phyloP scores from a whole-genome alignment of 768 basidiomycete genomes.

The Candolleomyces eurysporus region DNA sequence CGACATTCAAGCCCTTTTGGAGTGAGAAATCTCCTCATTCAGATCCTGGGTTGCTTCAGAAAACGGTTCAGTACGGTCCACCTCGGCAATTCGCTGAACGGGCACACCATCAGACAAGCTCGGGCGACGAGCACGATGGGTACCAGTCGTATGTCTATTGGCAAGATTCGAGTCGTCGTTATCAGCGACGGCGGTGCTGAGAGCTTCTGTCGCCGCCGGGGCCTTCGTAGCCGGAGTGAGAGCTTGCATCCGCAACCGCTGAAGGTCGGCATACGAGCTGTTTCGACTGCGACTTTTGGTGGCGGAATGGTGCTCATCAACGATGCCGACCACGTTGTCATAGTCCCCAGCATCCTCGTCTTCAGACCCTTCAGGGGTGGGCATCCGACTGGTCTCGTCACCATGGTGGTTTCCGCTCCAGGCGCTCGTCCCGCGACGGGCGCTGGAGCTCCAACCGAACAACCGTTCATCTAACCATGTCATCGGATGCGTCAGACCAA shows the following conservation, averaged over 20 bases:
- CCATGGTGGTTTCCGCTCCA: slow-evolving; percentile 59
- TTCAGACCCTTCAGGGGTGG: slow-evolving; percentile 76
- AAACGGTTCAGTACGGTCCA: slow-evolving; percentile 60
- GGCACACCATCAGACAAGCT: slow-evolving; percentile 66
- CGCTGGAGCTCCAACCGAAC: slow-evolving; percentile 87
- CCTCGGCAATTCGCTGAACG: slow-evolving; percentile 59
- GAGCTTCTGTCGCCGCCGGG: slow-evolving; percentile 1
- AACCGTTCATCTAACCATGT: slow-evolving; percentile 93
- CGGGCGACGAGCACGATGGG: slow-evolving; percentile 52
- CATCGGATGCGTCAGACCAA: slow-evolving; percentile 87
- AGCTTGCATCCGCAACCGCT: slow-evolving; percentile 52
- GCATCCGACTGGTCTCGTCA: slow-evolving; percentile 60
- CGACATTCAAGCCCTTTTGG: slow-evolving; percentile 21
- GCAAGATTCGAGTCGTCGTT: slow-evolving; percentile 45
- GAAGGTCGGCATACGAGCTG: slow-evolving; percentile 81
- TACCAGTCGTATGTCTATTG: slow-evolving; percentile 12
- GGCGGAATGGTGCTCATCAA: slow-evolving; percentile 45
- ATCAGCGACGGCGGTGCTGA: slow-evolving; percentile 22
- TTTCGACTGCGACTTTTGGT: slow-evolving; percentile 57
- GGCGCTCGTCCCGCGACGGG: slow-evolving; percentile 78
- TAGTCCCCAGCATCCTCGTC: slow-evolving; percentile 91
- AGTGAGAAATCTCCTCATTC: slow-evolving; percentile 56
- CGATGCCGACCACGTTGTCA: slow-evolving; percentile 77
- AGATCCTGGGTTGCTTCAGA: slow-evolving; percentile 61
- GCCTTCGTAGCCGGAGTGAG: slow-evolving; percentile 12